Base-by-base conservation (phyloP, 805 yeast species). In the Wickerhamomyces hampshirensis region DNA sequence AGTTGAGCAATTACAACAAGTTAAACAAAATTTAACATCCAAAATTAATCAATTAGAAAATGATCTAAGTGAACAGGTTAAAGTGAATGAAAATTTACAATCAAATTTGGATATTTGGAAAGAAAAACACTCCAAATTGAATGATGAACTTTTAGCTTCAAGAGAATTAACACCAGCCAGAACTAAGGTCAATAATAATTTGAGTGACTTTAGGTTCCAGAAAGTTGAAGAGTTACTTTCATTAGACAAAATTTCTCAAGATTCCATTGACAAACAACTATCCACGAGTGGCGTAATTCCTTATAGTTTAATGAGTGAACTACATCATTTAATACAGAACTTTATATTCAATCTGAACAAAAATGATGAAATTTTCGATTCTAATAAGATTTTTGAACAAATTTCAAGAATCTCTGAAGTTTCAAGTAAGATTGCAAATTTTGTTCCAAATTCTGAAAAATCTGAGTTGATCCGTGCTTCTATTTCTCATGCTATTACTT, bases 401-500 rank as follows among this genome's bases (percentile, higher is more conserved):
- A 68, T 75, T 21, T 70, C 83, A 1, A 56, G 62, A 33, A 58
- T 77, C 17, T 71, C 79, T 4, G 59, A 72, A 5, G 33, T 59
- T 19, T 53, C 63, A 3, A 48, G 55, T 10, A 42, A 50, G 17
- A 58, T 61, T 35, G 50, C 59, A 4, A 44, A 40, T 18, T 50
- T 44, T 33, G 56, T 55, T 6, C 47, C 55, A 5, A 55, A 55
- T 35, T 50, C 66, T 39, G 66, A 73, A 40, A 60, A 66, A 53
- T 58, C 77, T 29, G 55, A 66, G 30, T 51, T 75, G 17, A 66
- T 84, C 5, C 74, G 80, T 38, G 80, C 82, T 30, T 70, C 91
- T 1, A 72, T 84, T 17, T 76, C 88, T 13, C 87, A 83, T 58
- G 73, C 80, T 1, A 75, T 91, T 28, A 79, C 95, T 4, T 71